These are phyloP conservation scores for Auricularia cornea DNA, from an alignment of 768 basidiomycete species.

Conservation along the genomic window DNA sequence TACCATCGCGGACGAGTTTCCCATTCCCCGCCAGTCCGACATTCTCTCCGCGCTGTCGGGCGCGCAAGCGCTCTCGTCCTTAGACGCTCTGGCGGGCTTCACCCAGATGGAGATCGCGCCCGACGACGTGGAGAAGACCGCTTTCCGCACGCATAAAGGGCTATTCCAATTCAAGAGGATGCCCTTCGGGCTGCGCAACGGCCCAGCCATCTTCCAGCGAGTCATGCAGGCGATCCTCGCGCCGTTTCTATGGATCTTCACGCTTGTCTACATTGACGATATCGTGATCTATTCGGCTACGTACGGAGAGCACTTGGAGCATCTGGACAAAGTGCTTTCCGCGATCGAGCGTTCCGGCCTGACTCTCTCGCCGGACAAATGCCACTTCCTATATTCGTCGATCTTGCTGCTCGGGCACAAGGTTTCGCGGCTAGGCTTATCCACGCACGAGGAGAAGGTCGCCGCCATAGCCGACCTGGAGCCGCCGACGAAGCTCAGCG, in stretches of 20 bases:
- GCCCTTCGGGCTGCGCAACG: conserved; percentile 14
- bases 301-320: conserved; percentile 5
- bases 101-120: conserved; percentile 28
- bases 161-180: conserved; percentile 29
- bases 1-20: conserved; percentile 21
- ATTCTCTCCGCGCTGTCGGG: conserved; percentile 25
- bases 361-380: too few species aligned
- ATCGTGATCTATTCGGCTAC: too few species aligned
- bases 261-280: conserved; percentile 34
- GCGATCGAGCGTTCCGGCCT: too few species aligned
- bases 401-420: conserved; percentile 16
- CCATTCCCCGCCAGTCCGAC: conserved; percentile 19
- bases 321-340: conserved; percentile 8
- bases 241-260: conserved; percentile 5
- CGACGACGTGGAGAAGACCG: conserved; percentile 25
- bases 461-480: conserved; percentile 23
- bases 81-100: conserved; percentile 33
- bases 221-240: conserved; percentile 31
- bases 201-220: conserved; percentile 32
- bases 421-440: conserved; percentile 29
- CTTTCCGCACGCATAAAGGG: conserved; percentile 32
- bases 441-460: conserved; percentile 30
- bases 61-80: conserved; percentile 22
- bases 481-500: conserved; percentile 16
- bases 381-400: conserved; percentile 15